These are phyloP conservation scores for Microbotryum scabiosae DNA, from an alignment of 1,284 basidiomycete genomes.

Conservation along the genomic window DNA sequence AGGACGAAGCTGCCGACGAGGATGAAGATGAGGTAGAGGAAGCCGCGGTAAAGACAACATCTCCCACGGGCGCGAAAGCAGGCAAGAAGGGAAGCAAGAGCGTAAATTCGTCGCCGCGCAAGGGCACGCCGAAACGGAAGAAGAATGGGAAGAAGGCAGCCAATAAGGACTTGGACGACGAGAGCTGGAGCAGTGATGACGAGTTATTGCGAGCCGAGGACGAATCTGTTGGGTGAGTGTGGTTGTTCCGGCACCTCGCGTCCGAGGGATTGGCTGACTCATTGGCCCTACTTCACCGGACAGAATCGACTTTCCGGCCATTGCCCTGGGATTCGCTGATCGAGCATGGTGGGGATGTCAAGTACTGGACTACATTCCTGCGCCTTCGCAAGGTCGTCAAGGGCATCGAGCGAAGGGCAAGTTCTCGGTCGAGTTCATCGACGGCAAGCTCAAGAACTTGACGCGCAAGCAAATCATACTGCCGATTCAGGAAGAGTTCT, in stretches of 20 bases:
- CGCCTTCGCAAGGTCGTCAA: constrained; percentile 1
- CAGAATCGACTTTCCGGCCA: constrained; percentile 10
- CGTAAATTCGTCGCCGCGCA: no score
- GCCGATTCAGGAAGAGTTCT: constrained; percentile 3
- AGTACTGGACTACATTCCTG: neutral
- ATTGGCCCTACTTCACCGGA: no score
- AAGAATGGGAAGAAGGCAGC: neutral
- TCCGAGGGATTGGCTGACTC: no score
- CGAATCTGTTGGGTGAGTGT: neutral
- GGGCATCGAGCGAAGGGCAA: constrained; percentile 3
- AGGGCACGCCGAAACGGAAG: neutral
- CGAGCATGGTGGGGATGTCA: constrained; percentile 13
- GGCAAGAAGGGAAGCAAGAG: no score
- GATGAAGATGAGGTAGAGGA: neutral
- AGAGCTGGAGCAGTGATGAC: no score
- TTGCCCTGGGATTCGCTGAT: neutral
- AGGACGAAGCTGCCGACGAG: neutral
- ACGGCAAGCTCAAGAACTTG: neutral
- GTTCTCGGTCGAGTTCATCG: constrained; percentile 12
- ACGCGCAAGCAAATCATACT: constrained; percentile 3
- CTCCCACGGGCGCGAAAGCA: no score
- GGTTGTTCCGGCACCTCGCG: neutral
- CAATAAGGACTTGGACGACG: no score
- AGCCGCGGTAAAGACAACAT: no score
- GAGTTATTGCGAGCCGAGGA: neutral